Evolutionary conservation across 306 rosid species (phyloP), one percentile per base, ranked within the genome.

Genomic region (Castanea sativa): DNA sequence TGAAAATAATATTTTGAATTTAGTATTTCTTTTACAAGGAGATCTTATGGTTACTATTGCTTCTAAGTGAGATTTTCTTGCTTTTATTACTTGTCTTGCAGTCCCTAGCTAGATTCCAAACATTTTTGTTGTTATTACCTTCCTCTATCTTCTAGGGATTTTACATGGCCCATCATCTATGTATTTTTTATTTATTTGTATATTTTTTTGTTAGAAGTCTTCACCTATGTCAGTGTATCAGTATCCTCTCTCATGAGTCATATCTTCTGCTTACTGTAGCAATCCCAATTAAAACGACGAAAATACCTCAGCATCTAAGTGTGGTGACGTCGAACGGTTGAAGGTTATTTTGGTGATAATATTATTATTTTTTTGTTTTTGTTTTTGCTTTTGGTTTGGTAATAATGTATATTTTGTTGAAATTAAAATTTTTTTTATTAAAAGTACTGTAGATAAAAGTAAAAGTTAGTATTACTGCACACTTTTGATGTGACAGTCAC

Each of bases 121-220:
- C 7, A 4, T 79, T 76, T 30, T 49, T 72, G 49, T 33, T 77
- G 30, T 51, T 12, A 33, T 63, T 2, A 15, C 55, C n/a, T 77
- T 35, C 12, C 58, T 76, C 85, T 79, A 77, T 82, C 89, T 53
- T 70, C 76, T 85, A 78, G 84, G 87, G 84, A 71, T 77, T 73
- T 73, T 71, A 68, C 87, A 69, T 58, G 61, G 80, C 58, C 75
- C 73, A 5, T 10, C 69, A 23, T 38, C 65, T 73, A 32, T 74
- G 38, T 60, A 64, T 49, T 49, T 41, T 41, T 41, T 41, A 8
- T 8, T 41, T 49, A 25, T 49, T 10, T 45, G 2, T 45, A 8
- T 45, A 10, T 49, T 45, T 11, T 12, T 38, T 49, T 49, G 14
- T 12, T 49, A 12, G 12, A 0, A 49, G 56, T 35, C 52, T 60